Base-by-base conservation (phyloP, 208 protist species). In the Crithidia expoeki region DNA sequence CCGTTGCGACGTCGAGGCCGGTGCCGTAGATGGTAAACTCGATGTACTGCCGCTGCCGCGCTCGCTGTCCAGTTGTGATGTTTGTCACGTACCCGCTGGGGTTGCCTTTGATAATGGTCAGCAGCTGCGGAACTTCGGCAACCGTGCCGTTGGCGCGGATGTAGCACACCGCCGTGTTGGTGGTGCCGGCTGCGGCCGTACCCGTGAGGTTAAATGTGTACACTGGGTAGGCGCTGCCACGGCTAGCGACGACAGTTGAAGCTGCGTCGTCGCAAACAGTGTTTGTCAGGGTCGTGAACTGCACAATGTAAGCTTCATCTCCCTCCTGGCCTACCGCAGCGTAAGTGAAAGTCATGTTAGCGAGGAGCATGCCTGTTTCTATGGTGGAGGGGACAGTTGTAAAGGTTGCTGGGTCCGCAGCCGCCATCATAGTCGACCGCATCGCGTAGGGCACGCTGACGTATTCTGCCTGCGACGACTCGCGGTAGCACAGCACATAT, bases 401-500 rank as follows among this genome's bases (percentile, higher is more conserved):
- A 71, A 88, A 93, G 36, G 32, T 84, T 17, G 75, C 58, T 12
- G 90, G 90, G 58, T 90, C 68, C 3, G 83, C 85, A 2, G 85
- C 58, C n/a, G 38, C 32, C 53, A 83, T 57, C 44, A 33, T 47
- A 25, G 68, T 56, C 17, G 67, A 28, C 46, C 32, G 19, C 40
- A 51, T 19, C 55, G 47, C 53, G 56, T 65, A 75, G 7, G 86
- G 89, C 70, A 97, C 90, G 19, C 65, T 50, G 25, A 97, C 79
- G 72, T 81, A 95, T 74, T 97, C 93, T 17, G n/a, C 25, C 68
- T 97, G 93, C 12, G 74, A 57, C 16, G 28, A 34, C 56, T 92
- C 66, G 28, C 88, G 90, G 77, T 94, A 95, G 72, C 93, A 97
- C 25, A 95, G 66, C 23, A 79, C n/a, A 70, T 92, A 93, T 25